These are phyloP conservation scores for Lactuca sativa DNA, from an alignment of 129 eudicot species.

Conservation along the genomic window DNA sequence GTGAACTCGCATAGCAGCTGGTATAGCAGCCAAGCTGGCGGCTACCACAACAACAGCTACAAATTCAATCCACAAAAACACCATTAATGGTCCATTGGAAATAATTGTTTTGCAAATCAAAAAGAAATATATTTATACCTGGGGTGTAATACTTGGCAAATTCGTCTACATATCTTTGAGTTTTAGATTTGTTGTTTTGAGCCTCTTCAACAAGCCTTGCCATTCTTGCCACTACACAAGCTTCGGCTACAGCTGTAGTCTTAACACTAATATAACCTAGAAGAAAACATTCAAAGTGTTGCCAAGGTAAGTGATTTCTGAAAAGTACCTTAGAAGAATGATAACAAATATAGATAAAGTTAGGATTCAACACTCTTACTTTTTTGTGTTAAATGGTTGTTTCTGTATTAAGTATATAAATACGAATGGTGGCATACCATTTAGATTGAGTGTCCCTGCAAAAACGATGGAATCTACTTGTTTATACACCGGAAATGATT, in stretches of 20 bases:
- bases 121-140: conserved; percentile 30
- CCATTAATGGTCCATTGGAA: no score
- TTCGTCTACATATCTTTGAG: conserved; percentile 71
- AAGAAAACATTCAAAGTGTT: neutral
- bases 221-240: conserved; percentile 88
- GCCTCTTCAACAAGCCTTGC: conserved; percentile 95
- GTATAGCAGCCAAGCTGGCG: conserved; percentile 63
- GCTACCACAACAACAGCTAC: conserved; percentile 70
- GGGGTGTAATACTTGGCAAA: conserved; percentile 82
- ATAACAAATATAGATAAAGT: no score
- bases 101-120: no score
- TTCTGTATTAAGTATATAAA: neutral
- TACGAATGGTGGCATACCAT: conserved; percentile 45
- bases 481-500: conserved; percentile 77
- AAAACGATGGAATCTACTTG: conserved; percentile 71
- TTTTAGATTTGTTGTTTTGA: conserved; percentile 70
- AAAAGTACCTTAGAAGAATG: no score
- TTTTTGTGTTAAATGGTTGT: no score
- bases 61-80: neutral
- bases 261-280: conserved; percentile 71
- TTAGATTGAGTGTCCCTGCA: conserved; percentile 90
- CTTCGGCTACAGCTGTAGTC: conserved; percentile 77
- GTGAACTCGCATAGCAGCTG: conserved; percentile 46
- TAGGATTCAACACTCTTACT: no score
- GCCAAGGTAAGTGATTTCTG: no score